A percentile compares a stretch with the other conserved stretches of the same genome.
These are phyloP conservation scores for Cladobotryum protrusum DNA, from an alignment of 2,329 filamentous ascomycete genomes.

Conservation along the genomic window DNA sequence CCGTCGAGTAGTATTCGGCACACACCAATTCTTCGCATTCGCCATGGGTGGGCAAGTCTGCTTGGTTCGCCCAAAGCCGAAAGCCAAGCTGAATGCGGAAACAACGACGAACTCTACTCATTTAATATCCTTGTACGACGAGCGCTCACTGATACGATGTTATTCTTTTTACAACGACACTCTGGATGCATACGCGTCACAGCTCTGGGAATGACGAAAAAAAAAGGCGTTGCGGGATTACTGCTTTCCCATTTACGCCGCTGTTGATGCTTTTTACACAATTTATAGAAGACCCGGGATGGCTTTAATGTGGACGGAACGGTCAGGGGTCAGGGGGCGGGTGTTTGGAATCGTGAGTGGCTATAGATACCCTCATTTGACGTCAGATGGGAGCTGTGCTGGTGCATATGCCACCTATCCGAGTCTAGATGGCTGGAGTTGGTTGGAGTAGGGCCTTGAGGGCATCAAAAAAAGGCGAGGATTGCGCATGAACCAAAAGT, in stretches of 20 bases:
- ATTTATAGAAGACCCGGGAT: constrained; percentile 10
- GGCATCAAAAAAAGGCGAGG: constrained; percentile 12
- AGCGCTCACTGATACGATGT: constrained; percentile 7
- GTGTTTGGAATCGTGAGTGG: constrained; percentile 3
- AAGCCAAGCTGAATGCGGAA: not conserved
- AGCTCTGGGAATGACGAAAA: constrained; percentile 8
- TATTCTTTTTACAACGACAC: not conserved
- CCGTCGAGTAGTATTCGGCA: not conserved
- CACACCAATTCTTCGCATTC: not conserved
- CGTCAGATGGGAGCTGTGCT: constrained; percentile 3
- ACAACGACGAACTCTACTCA: constrained; percentile 15
- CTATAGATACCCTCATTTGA: constrained; percentile 9
- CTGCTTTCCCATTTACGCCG: constrained; percentile 1
- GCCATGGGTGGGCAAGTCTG: not conserved
- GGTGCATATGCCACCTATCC: not conserved
- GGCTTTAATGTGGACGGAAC: constrained; percentile 10
- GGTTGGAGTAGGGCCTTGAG: constrained; percentile 7
- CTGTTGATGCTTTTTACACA: constrained; percentile 2
- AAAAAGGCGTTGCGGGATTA: constrained; percentile 9
- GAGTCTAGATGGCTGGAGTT: constrained; percentile 1
- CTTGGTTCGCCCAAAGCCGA: not conserved
- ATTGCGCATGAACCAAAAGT: constrained; percentile 17
- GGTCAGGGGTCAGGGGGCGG: not conserved
- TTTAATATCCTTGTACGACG: constrained; percentile 24
- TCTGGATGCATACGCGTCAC: constrained; percentile 5